Conservation (phyloP, 352 stramenopile genomes). For the Globisporangium ultimum region DNA sequence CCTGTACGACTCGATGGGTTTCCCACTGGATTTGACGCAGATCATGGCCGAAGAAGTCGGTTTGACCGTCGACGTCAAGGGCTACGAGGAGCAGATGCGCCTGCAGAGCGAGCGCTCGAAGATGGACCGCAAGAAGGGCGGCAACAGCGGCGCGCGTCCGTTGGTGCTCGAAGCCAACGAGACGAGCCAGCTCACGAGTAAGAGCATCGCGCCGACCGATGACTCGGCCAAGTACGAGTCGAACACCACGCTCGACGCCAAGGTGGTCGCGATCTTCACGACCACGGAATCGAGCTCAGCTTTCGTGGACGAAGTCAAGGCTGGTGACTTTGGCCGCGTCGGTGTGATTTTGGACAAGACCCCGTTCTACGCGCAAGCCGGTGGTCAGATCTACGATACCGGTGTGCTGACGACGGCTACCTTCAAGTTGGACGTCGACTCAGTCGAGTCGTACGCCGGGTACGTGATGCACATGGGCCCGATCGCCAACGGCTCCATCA, state of each 20-base stretch:
- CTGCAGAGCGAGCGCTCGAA: constrained; percentile 82
- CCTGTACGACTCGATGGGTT: constrained; percentile 98
- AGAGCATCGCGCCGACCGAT: constrained; percentile 87
- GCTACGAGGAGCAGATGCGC: constrained; percentile 94
- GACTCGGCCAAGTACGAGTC: constrained; percentile 95
- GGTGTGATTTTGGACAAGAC: constrained; percentile 97
- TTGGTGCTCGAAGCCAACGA: constrained; percentile 95
- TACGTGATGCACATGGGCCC: constrained; percentile 96
- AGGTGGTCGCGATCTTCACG: constrained; percentile 93
- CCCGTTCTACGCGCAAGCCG: constrained; percentile 97
- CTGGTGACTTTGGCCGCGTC: constrained; percentile 81
- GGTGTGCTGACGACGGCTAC: constrained; percentile 61
- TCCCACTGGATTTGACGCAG: constrained; percentile 98
- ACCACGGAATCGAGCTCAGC: constrained; percentile 86
- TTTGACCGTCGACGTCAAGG: constrained; percentile 92
- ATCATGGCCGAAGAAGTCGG: constrained; percentile 96
- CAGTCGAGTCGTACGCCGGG: constrained; percentile 94
- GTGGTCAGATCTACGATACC: constrained; percentile 96
- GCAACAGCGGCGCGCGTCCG: constrained; percentile 56
- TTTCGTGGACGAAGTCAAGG: constrained; percentile 75
- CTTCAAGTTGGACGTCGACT: constrained; percentile 76
- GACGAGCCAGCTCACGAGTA: constrained; percentile 84
- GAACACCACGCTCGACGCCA: constrained; percentile 75
- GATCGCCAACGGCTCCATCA: constrained; percentile 57
- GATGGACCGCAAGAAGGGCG: constrained; percentile 88